phyloP scores from a whole-genome alignment of 306 rosid genomes.

The Ceratonia siliqua region DNA sequence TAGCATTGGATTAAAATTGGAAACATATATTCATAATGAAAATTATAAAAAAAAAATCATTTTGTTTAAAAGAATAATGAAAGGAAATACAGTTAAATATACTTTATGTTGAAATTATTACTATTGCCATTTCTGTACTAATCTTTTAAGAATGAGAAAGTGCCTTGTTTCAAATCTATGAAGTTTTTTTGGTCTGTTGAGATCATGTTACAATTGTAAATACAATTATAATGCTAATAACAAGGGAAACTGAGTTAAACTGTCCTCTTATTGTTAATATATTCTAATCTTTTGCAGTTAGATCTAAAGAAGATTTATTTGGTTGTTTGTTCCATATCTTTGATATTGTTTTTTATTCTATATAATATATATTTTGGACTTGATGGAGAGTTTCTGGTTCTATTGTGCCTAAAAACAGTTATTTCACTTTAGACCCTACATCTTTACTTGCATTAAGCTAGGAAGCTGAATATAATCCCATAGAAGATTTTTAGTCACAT shows the following conservation, averaged over 20 bases:
- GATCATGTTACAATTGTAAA: not conserved
- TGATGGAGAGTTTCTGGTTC: not conserved
- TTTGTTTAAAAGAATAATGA: constrained; percentile 8
- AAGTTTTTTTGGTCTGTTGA: not conserved
- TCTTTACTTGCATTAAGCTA: not conserved
- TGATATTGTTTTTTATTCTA: not conserved
- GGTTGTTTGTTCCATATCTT: not conserved
- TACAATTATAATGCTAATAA: not conserved
- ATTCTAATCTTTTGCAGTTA: not conserved
- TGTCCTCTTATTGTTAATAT: not conserved
- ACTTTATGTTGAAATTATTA: constrained; percentile 19
- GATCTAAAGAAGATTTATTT: not conserved
- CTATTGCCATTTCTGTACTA: not conserved
- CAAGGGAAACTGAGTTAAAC: not conserved
- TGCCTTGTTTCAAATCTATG: not conserved
- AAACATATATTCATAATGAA: not conserved
- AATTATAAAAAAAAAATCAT: not conserved
- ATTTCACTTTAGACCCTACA: not conserved
- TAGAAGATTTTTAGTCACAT: not conserved
- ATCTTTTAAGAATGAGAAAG: constrained; percentile 17
- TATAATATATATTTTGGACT: not conserved
- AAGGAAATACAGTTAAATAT: not conserved
- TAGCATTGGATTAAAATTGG: not conserved
- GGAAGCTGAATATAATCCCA: no score
- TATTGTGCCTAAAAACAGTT: not conserved